These are phyloP conservation scores for Albugo candida DNA, from an alignment of 352 stramenopile species.

Conservation along the genomic window DNA sequence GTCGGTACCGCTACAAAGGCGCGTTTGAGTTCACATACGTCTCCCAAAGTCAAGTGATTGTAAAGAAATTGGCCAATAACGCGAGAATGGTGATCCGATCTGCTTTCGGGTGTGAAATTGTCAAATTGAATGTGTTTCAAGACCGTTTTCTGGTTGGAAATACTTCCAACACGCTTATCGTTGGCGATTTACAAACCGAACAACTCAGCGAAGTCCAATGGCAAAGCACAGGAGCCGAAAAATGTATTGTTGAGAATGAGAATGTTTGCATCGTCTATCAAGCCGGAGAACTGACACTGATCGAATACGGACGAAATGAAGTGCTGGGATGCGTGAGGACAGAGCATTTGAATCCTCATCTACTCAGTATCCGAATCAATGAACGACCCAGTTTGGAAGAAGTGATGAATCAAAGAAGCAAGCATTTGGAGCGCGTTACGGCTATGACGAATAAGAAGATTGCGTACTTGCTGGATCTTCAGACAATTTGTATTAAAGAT, in stretches of 20 bases:
- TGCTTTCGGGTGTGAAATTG: slow-evolving; percentile 84
- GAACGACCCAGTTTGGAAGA: slow-evolving; percentile 36
- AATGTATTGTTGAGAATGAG: slow-evolving; percentile 91
- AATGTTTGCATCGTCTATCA: slow-evolving; percentile 82
- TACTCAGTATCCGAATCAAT: slow-evolving; percentile 87
- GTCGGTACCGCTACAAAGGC: slow-evolving; percentile 82
- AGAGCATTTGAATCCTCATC: slow-evolving; percentile 79
- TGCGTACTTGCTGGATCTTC: slow-evolving; percentile 83
- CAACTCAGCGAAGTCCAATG: slow-evolving; percentile 87
- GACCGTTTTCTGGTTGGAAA: slow-evolving; percentile 83
- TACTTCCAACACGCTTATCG: slow-evolving; percentile 81
- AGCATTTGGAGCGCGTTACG: slow-evolving; percentile 10
- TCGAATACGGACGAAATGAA: slow-evolving; percentile 90
- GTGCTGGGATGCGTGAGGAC: slow-evolving; percentile 80
- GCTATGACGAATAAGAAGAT: slow-evolving; percentile 81
- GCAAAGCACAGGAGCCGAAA: slow-evolving; percentile 74
- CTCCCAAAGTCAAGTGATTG: slow-evolving; percentile 84
- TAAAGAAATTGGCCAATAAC: slow-evolving; percentile 78
- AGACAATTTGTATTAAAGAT: slow-evolving; percentile 84
- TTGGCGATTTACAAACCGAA: slow-evolving; percentile 79
- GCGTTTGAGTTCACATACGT: slow-evolving; percentile 94
- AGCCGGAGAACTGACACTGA: slow-evolving; percentile 81
- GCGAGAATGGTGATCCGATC: slow-evolving; percentile 76
- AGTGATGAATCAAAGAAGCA: slow-evolving; percentile 11
- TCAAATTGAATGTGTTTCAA: slow-evolving; percentile 89